Evolutionary conservation across 1,284 basidiomycete species (phyloP).

Genomic region (Mycena citricolor): DNA sequence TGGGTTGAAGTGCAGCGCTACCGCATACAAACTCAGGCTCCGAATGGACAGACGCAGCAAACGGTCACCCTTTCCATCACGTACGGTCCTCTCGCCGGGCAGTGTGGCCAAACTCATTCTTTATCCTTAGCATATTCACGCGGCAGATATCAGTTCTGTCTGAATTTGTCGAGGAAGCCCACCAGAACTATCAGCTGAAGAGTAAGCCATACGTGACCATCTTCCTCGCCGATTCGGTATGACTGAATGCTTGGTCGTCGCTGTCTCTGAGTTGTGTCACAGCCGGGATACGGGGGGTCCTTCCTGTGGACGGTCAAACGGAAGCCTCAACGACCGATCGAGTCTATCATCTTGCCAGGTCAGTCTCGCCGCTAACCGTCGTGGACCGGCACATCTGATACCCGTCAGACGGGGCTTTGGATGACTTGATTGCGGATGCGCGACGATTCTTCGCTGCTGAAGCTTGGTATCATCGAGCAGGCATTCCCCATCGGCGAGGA

Average conservation of each 20-base stretch:
- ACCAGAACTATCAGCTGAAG: conserved; percentile 34
- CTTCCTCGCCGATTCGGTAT: conserved; percentile 20
- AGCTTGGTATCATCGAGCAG: conserved; percentile 50
- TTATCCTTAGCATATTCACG: conserved; percentile 42
- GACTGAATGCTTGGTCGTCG: conserved; percentile 45
- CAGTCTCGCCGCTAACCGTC: no score
- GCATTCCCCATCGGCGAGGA: conserved; percentile 56
- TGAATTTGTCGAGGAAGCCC: conserved; percentile 47
- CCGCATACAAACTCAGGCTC: conserved; percentile 23
- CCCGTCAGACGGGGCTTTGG: conserved; percentile 30
- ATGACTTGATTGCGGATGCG: conserved; percentile 47
- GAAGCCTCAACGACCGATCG: conserved; percentile 46
- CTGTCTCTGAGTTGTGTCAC: conserved; percentile 38
- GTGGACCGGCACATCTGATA: no score
- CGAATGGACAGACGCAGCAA: conserved; percentile 18
- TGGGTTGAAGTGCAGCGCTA: conserved; percentile 44
- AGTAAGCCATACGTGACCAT: conserved; percentile 21
- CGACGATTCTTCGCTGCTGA: conserved; percentile 34
- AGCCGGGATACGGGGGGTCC: conserved; percentile 31
- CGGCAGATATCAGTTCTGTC: conserved; percentile 44
- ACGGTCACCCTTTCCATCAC: conserved; percentile 18
- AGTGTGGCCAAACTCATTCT: background rate
- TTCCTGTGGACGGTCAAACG: conserved; percentile 46
- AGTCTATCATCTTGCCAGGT: conserved; percentile 51
- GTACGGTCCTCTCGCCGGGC: background rate